Evolutionary conservation across 2,329 filamentous ascomycete species (phyloP), one percentile per base, ranked within the genome.

Genomic region (Fusarium buxicola): DNA sequence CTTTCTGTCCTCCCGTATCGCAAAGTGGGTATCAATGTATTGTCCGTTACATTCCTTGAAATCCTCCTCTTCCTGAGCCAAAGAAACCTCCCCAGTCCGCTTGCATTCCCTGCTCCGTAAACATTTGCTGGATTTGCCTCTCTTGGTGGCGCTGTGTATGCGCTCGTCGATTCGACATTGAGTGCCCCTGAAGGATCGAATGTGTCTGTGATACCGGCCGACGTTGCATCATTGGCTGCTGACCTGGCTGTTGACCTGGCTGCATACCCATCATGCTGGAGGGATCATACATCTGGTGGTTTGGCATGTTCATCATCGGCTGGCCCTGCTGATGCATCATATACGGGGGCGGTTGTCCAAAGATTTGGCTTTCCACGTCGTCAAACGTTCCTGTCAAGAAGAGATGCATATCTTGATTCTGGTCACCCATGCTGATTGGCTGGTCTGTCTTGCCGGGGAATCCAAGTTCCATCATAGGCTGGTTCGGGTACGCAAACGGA

Each of bases 401-500:
- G 61, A 84, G 84, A 43, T 80, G 78, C 55, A 78, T 72, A 25
- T 78, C 76, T 47, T 74, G 70, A 8, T 61, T 60, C 13, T 73
- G 74, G 8, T 74, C 73, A 45, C 71, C 68, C 70, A 77, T 73
- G 46, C 69, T 69, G 60, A 73, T 64, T 28, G 75, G 65, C 65
- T 74, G 62, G 51, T 72, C 72, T n/a, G 73, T 68, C 59, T 75
- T 75, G 25, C 71, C 65, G 24, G 76, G 75, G 66, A 75, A 79
- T 9, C 81, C 81, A 35, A 85, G 79, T 66, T 86, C 81, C 78
- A 89, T 88, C 79, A 90, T 86, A 1, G 90, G 88, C 64, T 92
- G 90, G 69, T 89, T 92, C 0, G 90, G 91, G 69, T 94, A 95
- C 0, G 89, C 89, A 62, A 94, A 90, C 0, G 91, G 90, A 68